These are phyloP conservation scores for Ceratocystis destructans DNA, from an alignment of 2,329 filamentous ascomycete species.

Conservation along the genomic window DNA sequence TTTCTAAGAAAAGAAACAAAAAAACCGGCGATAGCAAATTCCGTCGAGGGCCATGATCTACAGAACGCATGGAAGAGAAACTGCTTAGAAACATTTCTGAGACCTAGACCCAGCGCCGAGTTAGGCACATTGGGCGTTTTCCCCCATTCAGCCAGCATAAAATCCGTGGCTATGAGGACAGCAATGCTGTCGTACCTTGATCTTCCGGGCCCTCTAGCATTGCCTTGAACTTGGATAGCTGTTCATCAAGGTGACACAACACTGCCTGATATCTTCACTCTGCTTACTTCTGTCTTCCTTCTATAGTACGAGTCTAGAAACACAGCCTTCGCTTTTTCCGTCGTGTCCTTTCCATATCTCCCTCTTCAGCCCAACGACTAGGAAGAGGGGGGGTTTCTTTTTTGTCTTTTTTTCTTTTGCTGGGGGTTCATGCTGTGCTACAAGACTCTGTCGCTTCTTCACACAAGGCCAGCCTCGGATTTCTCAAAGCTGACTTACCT, in stretches of 20 bases:
- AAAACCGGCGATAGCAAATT: not conserved
- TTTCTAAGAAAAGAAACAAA: not conserved
- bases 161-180: not conserved
- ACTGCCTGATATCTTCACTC: not conserved
- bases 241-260: not conserved
- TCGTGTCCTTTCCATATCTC: not conserved
- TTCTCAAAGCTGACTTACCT: not conserved
- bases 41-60: not conserved
- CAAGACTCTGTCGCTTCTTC: slow-evolving; percentile 10
- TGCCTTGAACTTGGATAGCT: not conserved
- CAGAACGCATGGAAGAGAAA: not conserved
- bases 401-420: not conserved
- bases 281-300: not conserved
- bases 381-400: not conserved
- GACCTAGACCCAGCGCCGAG: not conserved
- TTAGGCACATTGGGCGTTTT: not conserved
- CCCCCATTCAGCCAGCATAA: not conserved
- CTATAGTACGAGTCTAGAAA: not conserved
- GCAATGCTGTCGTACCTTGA: not conserved
- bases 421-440: slow-evolving; percentile 3
- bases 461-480: slow-evolving; percentile 4
- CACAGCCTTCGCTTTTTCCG: not conserved
- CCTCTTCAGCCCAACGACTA: not conserved
- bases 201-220: not conserved
- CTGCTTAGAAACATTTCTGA: not conserved